A percentile compares a stretch with the other conserved stretches of the same genome.
Evolutionary conservation across 2,329 filamentous ascomycete genomes (phyloP).

Genomic region (Ophiostoma quercus): DNA sequence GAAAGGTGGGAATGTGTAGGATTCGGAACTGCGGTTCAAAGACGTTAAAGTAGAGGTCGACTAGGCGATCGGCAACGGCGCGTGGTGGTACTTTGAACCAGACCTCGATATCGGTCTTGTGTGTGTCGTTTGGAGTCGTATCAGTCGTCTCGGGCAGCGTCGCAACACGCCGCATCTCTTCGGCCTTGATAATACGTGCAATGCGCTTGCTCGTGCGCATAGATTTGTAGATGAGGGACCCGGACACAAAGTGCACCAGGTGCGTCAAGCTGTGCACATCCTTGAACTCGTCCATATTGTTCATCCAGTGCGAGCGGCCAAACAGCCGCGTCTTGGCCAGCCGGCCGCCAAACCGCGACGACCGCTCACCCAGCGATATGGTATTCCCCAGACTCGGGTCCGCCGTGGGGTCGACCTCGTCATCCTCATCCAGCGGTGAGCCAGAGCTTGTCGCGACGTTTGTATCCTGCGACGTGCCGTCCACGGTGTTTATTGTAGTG

Average conservation of each 20-base stretch:
- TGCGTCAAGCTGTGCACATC: conserved; percentile 29
- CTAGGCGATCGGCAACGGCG: conserved; percentile 44
- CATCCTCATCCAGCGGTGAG: conserved; percentile 17
- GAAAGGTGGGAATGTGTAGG: conserved; percentile 51
- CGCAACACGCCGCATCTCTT: conserved; percentile 21
- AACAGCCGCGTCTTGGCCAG: conserved; percentile 28
- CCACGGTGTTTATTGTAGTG: neutral
- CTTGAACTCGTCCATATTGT: conserved; percentile 27
- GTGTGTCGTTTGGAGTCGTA: neutral
- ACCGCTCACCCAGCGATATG: conserved; percentile 16
- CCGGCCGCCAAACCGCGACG: conserved; percentile 24
- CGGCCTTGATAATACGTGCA: conserved; percentile 40
- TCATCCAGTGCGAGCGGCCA: conserved; percentile 28
- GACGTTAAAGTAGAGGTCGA: conserved; percentile 49
- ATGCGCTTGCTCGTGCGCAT: conserved; percentile 41
- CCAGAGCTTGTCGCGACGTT: neutral
- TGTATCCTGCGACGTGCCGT: neutral
- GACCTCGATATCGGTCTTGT: neutral
- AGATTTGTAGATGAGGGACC: conserved; percentile 22
- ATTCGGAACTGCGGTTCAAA: conserved; percentile 51
- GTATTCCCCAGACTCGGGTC: neutral
- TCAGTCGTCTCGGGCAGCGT: neutral
- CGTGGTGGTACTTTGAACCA: conserved; percentile 33
- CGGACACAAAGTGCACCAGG: conserved; percentile 33
- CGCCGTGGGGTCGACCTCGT: neutral